Evolutionary conservation across 352 stramenopile species (phyloP).

Genomic region (Pythium volutum): DNA sequence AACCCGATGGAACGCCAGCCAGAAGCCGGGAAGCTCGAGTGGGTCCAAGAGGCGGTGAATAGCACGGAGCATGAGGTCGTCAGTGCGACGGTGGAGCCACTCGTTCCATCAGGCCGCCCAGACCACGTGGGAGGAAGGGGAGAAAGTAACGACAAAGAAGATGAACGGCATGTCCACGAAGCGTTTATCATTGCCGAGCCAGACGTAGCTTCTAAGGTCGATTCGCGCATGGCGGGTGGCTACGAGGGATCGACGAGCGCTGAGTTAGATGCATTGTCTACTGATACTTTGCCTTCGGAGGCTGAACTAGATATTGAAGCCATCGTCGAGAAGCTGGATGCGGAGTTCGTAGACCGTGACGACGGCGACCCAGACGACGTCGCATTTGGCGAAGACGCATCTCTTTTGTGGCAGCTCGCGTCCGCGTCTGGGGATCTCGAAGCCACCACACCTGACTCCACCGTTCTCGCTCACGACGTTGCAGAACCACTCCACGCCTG

Average conservation of each 20-base stretch:
- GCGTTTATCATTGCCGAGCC: too few species aligned
- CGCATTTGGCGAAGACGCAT: slow-evolving; percentile 14
- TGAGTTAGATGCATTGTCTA: background rate
- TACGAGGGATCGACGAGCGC: background rate
- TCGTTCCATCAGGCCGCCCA: background rate
- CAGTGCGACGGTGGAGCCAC: background rate
- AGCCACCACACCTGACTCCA: background rate
- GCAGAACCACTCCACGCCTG: background rate
- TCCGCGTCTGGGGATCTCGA: background rate
- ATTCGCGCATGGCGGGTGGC: too few species aligned
- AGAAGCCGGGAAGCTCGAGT: background rate
- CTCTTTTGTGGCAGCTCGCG: background rate
- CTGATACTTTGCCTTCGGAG: background rate
- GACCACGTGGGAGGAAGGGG: background rate
- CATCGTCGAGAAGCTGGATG: slow-evolving; percentile 6
- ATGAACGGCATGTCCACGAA: background rate
- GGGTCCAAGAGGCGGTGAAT: background rate
- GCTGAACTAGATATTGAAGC: background rate
- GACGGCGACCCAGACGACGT: slow-evolving; percentile 5
- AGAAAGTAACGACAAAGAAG: background rate
- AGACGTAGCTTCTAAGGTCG: too few species aligned
- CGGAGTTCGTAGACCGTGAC: background rate
- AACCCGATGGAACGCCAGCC: background rate
- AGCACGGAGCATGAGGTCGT: background rate
- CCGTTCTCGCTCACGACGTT: background rate